These are phyloP conservation scores for Leccinum solheimii DNA, from an alignment of 1,284 basidiomycete genomes.

Conservation along the genomic window DNA sequence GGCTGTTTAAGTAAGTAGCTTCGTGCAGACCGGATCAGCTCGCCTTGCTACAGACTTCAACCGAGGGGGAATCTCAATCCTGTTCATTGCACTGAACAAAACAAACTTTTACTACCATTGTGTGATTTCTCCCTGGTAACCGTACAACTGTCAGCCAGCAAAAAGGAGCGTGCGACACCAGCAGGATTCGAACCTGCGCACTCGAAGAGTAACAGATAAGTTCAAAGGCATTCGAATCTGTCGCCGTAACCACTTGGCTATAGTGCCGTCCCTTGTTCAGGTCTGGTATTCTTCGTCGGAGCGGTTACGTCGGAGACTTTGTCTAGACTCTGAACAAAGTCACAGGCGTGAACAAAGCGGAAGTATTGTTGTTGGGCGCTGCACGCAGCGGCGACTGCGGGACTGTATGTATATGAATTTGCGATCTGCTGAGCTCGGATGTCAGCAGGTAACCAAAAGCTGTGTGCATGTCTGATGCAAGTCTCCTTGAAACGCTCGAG, in stretches of 20 bases:
- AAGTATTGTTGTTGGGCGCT: not conserved
- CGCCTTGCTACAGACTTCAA: not conserved
- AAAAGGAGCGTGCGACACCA: conserved; percentile 46
- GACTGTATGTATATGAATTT: not conserved
- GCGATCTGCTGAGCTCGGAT: not conserved
- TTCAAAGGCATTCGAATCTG: conserved; percentile 48
- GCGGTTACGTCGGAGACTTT: not conserved
- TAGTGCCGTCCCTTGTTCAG: conserved; percentile 21
- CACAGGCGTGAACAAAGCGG: no score
- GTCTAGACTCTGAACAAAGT: not conserved
- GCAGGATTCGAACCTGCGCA: conserved; percentile 44
- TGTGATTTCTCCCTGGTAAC: conserved; percentile 1
- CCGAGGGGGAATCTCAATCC: not conserved
- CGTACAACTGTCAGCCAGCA: not conserved
- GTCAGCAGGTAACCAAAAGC: not conserved
- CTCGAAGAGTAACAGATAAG: conserved; percentile 44
- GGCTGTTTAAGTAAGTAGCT: not conserved
- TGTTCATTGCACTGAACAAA: not conserved
- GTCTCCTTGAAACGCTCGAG: not conserved
- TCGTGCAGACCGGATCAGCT: not conserved
- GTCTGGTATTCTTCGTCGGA: not conserved
- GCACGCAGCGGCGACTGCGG: not conserved
- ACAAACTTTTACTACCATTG: not conserved
- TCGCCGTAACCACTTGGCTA: conserved; percentile 62
- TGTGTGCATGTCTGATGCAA: not conserved